These are phyloP conservation scores for Neurospora sp. DNA, from an alignment of 495 filamentous ascomycete species.

Conservation along the genomic window DNA sequence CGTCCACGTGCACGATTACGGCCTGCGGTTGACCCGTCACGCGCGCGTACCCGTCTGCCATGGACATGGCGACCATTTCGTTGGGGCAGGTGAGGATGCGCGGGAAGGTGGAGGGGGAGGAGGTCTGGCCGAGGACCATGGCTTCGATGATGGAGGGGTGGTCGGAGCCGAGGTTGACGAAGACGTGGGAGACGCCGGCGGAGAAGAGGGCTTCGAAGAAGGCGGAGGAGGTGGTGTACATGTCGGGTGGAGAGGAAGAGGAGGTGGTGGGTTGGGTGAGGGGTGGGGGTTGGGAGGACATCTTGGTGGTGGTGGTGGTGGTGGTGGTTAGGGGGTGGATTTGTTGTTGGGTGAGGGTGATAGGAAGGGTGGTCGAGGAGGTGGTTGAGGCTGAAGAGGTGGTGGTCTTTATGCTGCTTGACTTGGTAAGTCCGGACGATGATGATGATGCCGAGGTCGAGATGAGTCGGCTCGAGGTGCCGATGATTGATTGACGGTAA, in stretches of 20 bases:
- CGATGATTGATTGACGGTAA: not conserved
- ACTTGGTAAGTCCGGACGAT: not conserved
- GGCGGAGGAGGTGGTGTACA: conserved; percentile 51
- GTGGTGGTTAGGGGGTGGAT: not conserved
- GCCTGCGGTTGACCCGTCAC: conserved; percentile 77
- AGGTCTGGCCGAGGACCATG: conserved; percentile 78
- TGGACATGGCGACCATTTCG: conserved; percentile 97
- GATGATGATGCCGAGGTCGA: not conserved
- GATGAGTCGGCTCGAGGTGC: not conserved
- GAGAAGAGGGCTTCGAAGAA: conserved; percentile 96
- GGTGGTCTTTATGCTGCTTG: not conserved
- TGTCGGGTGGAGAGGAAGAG: conserved; percentile 9
- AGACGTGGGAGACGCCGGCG: conserved; percentile 79
- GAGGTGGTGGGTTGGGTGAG: not conserved
- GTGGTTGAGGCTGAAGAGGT: not conserved
- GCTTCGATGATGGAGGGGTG: conserved; percentile 89
- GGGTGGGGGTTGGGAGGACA: not conserved
- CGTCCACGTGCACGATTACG: conserved; percentile 93
- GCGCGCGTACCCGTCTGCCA: conserved; percentile 92
- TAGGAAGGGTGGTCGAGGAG: too few species aligned
- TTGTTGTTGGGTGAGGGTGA: not conserved
- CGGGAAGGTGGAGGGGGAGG: conserved; percentile 58
- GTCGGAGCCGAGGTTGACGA: conserved; percentile 93
- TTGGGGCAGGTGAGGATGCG: conserved; percentile 89
- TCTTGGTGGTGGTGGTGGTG: not conserved